Evolutionary conservation across 1,139 yeast species (phyloP), one percentile per base, ranked within the genome.

Genomic region (Hanseniaspora uvarum): DNA sequence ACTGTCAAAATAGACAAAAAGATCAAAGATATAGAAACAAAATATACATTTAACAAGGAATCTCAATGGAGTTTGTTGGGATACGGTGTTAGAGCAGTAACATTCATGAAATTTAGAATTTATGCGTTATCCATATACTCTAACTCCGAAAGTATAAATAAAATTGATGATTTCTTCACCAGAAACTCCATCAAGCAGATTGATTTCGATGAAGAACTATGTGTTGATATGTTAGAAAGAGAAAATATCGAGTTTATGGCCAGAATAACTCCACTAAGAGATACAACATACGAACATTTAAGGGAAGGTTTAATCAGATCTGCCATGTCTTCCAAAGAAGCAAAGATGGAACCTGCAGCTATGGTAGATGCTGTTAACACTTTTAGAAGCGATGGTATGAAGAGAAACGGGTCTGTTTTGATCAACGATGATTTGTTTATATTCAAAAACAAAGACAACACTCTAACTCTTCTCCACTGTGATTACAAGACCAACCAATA

Each of bases 261-360:
- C 36, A 74, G 95, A 59, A 81, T 92, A 59, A 81, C 84, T 19
- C 96, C 98, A 0, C 81, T 84, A 11, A 77, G 95, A 63, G 86
- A 85, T 65, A 89, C 97, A 1, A 96, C 89, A 67, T 86, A 84
- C 67, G 80, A 80, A 58, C 97, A 92, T 66, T 70, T 92, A 65
- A 78, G 85, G 61, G 97, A 92, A 64, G 97, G 97, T 0, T 78
- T 92, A 59, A 79, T 87, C 55, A 83, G 92, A 63, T 81, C 94
- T 2, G 72, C 70, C 16, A 59, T 67, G 40, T 60, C 60, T 37
- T 65, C 65, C 44, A 66, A 68, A n/a, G 69, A 68, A 16, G 62
- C 69, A 5, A 67, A 67, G 12, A 62, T 63, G n/a, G 59, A 65
- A 16, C 69, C 68, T 48, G 72, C 69, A 24, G 56, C 57, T 6